Evolutionary conservation across 2,329 filamentous ascomycete genomes (phyloP), one percentile per base, ranked within the genome.

Genomic region (Neofusicoccum sp.): DNA sequence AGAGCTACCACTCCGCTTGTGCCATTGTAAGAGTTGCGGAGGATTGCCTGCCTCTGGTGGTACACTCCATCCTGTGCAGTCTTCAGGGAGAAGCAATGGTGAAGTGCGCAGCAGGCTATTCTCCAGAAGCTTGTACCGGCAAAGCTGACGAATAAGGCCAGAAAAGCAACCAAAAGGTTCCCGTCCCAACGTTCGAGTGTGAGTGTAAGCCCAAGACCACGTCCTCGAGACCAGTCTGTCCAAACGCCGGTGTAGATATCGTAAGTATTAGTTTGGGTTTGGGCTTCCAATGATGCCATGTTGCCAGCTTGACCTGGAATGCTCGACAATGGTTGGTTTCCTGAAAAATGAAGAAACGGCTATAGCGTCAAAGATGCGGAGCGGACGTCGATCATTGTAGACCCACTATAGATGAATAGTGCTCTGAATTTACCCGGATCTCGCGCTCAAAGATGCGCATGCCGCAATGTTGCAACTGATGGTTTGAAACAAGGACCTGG

Each of bases 41-140:
- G 63, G 9, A 74, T 68, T 0, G 70, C 65, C 61, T 76, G 73
- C 34, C 67, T 66, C 40, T 72, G 71, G 43, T 74, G 68, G 31
- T 73, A 65, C 2, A 73, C 20, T 6, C 65, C 70, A 57, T 75
- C 73, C 49, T 69, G 66, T 7, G 67, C 51, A 9, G 58, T 26
- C 2, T 41, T 8, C 6, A 30, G 54, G 2, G 69, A 66, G 7
- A 63, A 62, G 11, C 40, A 33, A 43, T 68, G 68, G 49, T 73
- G 71, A 4, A 72, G 45, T 5, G 47, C 33, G 40, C 70, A 74
- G 9, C 67, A 69, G 16, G 66, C 28, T 9, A 74, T 68, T n/a
- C 65, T 61, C 67, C 69, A 74, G 31, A 75, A 68, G 54, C 67
- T 65, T 1, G 62, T 63, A 1, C 66, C 66, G 6, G 63, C 63